Evolutionary conservation across 495 filamentous ascomycete genomes (phyloP).

Genomic region (Penicillium cataractarum): DNA sequence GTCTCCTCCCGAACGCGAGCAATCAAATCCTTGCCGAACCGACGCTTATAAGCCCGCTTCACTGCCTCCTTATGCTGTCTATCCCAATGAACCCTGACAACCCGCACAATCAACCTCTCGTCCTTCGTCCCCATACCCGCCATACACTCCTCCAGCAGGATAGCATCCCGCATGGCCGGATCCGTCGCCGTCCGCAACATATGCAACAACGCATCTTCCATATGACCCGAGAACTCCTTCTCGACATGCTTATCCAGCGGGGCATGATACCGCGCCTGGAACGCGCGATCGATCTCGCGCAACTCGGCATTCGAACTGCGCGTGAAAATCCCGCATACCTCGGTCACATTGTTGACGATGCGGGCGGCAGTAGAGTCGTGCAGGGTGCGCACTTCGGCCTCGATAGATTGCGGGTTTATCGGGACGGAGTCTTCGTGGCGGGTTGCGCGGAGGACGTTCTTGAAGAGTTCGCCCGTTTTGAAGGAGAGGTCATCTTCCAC

Average conservation of each 20-base stretch:
- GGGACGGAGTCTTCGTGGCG: constrained; percentile 77
- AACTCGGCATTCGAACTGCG: constrained; percentile 76
- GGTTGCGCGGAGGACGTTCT: constrained; percentile 70
- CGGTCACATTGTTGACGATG: constrained; percentile 71
- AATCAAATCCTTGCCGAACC: constrained; percentile 63
- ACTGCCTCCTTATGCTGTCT: constrained; percentile 69
- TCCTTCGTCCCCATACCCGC: constrained; percentile 87
- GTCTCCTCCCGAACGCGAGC: constrained; percentile 77
- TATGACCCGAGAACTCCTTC: constrained; percentile 87
- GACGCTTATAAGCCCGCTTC: constrained; percentile 69
- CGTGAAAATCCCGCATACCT: constrained; percentile 76
- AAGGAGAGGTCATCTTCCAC: constrained; percentile 78
- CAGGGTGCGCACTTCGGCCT: constrained; percentile 71
- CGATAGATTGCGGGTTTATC: constrained; percentile 66
- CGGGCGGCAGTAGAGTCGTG: constrained; percentile 73
- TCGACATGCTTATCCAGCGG: constrained; percentile 72
- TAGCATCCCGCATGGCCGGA: constrained; percentile 79
- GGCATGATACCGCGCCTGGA: constrained; percentile 64
- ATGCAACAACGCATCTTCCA: constrained; percentile 80
- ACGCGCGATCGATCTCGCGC: constrained; percentile 74
- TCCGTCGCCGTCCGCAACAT: constrained; percentile 79
- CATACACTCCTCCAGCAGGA: constrained; percentile 82
- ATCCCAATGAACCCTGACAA: constrained; percentile 83
- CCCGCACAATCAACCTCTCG: constrained; percentile 68
- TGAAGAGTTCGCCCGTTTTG: constrained; percentile 82